A percentile compares a stretch with the other conserved stretches of the same genome.
Evolutionary conservation across 2,329 filamentous ascomycete genomes (phyloP).

Genomic region (Colletotrichum sidae): DNA sequence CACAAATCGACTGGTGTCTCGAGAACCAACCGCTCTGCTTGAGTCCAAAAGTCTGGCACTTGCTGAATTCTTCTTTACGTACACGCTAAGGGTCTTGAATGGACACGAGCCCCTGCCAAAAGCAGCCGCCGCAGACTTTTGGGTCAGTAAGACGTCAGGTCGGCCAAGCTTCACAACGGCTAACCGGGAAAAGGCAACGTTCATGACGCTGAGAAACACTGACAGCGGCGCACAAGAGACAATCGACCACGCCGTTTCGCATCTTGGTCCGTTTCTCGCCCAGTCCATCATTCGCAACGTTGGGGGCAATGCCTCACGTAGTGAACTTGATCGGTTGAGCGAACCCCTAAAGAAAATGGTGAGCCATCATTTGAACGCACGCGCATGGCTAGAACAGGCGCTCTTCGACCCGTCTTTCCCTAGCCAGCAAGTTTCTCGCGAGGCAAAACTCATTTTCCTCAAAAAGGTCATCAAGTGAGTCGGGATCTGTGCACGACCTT

Average conservation of each 20-base stretch:
- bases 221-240: conserved; percentile 55
- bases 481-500: not conserved
- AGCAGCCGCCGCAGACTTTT: conserved; percentile 78
- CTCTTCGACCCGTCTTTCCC: conserved; percentile 68
- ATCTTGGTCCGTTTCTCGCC: conserved; percentile 71
- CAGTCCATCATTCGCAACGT: conserved; percentile 73
- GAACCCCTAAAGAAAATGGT: conserved; percentile 79
- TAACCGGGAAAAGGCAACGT: conserved; percentile 56
- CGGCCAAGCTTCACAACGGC: no score
- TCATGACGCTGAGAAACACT: conserved; percentile 61
- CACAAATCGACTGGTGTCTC: conserved; percentile 71
- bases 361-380: conserved; percentile 64
- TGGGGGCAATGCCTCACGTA: conserved; percentile 75
- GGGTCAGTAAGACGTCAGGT: conserved; percentile 59
- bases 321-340: conserved; percentile 77
- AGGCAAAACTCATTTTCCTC: conserved; percentile 73
- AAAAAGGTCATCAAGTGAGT: conserved; percentile 73
- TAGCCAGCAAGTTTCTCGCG: conserved; percentile 66
- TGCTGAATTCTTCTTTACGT: conserved; percentile 76
- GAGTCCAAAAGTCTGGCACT: conserved; percentile 64
- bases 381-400: conserved; percentile 72
- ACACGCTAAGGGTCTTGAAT: conserved; percentile 76
- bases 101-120: conserved; percentile 82
- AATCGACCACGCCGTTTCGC: conserved; percentile 62
- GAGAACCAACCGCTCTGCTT: conserved; percentile 72